phyloP scores from a whole-genome alignment of 1,139 yeast species.

The Geotrichum europaeum region DNA sequence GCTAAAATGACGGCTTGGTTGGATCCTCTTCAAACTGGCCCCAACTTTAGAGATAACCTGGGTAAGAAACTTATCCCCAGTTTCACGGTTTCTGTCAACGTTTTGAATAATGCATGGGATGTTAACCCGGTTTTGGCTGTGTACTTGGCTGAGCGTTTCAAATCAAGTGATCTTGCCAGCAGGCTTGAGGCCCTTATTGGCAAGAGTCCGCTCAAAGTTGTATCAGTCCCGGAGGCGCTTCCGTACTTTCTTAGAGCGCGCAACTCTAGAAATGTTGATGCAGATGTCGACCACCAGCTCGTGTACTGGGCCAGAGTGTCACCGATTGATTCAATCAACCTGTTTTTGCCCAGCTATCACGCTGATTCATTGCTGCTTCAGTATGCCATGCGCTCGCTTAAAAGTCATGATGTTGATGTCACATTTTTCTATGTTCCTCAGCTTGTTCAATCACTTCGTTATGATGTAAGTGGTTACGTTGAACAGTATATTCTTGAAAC shows the following conservation, averaged over 20 bases:
- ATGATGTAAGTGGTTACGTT: slow-evolving; percentile 78
- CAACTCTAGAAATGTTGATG: slow-evolving; percentile 2
- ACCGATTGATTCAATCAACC: slow-evolving; percentile 80
- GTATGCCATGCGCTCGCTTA: slow-evolving; percentile 85
- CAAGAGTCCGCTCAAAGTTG: slow-evolving; percentile 56
- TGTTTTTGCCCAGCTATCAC: slow-evolving; percentile 73
- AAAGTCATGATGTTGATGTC: slow-evolving; percentile 77
- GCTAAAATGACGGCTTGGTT: slow-evolving; percentile 73
- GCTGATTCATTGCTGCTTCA: slow-evolving; percentile 67
- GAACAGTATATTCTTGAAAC: slow-evolving; percentile 87
- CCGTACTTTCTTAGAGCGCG: slow-evolving; percentile 34
- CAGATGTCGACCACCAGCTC: slow-evolving; percentile 34
- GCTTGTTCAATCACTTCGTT: slow-evolving; percentile 85
- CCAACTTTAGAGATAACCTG: slow-evolving; percentile 26
- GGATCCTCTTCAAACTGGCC: slow-evolving; percentile 53
- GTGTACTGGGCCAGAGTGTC: slow-evolving; percentile 71
- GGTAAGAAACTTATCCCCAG: slow-evolving; percentile 21
- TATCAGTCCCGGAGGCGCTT: slow-evolving; percentile 59
- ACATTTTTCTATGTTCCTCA: slow-evolving; percentile 98
- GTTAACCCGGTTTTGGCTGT: slow-evolving; percentile 72
- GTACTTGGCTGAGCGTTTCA: slow-evolving; percentile 58
- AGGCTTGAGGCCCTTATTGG: slow-evolving; percentile 45
- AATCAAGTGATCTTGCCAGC: slow-evolving; percentile 33
- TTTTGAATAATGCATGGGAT: slow-evolving; percentile 50
- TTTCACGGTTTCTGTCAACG: slow-evolving; percentile 20